A percentile compares a stretch with the other conserved stretches of the same genome.
Evolutionary conservation across 2,329 filamentous ascomycete genomes (phyloP).

Genomic region (Fusarium oxysporum): DNA sequence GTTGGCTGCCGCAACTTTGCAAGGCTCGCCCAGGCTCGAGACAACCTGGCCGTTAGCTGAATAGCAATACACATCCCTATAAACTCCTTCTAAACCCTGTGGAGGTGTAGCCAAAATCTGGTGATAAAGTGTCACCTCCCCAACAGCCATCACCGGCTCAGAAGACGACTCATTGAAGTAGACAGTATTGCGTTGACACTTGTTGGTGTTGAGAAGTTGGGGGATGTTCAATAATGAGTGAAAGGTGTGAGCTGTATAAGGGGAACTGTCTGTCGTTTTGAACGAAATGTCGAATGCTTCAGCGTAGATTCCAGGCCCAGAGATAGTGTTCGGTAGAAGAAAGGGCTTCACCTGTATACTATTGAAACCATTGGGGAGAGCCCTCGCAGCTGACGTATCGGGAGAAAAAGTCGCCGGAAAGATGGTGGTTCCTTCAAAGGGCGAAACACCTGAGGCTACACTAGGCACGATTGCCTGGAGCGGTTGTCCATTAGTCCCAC

Average conservation of each 20-base stretch:
- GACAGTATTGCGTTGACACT: constrained; percentile 18
- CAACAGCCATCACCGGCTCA: constrained; percentile 10
- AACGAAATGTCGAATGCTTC: constrained; percentile 15
- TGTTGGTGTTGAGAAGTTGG: constrained; percentile 11
- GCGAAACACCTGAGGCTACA: neutral
- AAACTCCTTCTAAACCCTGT: neutral
- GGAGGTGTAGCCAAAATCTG: constrained; percentile 9
- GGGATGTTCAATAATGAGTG: constrained; percentile 14
- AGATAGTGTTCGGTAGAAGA: constrained; percentile 13
- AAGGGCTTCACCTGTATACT: constrained; percentile 7
- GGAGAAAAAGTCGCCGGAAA: constrained; percentile 10
- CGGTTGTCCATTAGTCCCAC: neutral
- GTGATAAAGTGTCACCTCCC: constrained; percentile 11
- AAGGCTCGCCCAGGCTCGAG: constrained; percentile 6
- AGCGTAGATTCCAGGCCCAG: constrained; percentile 14
- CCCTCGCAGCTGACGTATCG: neutral
- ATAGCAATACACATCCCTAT: constrained; percentile 17
- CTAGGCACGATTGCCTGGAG: constrained; percentile 4
- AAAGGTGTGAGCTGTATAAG: constrained; percentile 11
- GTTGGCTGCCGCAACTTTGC: neutral
- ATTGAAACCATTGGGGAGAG: constrained; percentile 2
- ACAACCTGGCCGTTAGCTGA: constrained; percentile 8
- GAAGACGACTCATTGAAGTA: constrained; percentile 18
- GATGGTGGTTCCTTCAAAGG: constrained; percentile 13
- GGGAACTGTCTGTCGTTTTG: neutral